Base-by-base conservation (phyloP, 2,329 filamentous ascomycete species). In the Trichothecium roseum region DNA sequence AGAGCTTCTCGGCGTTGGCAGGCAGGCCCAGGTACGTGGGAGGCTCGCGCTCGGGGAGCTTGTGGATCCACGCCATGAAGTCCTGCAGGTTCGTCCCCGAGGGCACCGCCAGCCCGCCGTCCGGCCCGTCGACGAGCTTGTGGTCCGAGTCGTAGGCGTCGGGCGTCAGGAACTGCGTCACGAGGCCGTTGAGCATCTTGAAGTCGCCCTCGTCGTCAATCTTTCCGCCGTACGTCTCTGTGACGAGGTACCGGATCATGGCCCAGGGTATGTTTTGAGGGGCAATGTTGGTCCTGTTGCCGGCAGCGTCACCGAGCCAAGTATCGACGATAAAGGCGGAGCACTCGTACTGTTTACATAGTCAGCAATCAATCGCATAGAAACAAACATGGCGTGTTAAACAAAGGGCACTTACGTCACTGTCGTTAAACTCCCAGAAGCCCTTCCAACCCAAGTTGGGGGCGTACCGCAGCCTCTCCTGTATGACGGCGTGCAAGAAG, bases 381-480 rank as follows among this genome's bases (percentile, higher is more conserved):
- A 20, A n/a, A 35, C n/a, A 34, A 32, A 13, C 13, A 15, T 8
- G 32, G n/a, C n/a, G n/a, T n/a, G 20, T 6, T 24, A 24, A 10
- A 24, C 20, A 24, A 6, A 6, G 10, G 20, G 20, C 20, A 79
- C 84, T 83, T 75, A 93, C 85, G 62, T 98, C 91, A 48, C 88
- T 94, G 60, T 98, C 93, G 55, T 98, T 98, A 60, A 98, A 98
- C 61, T 98, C 93, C 91, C 93, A 98, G 71, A 95, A 94, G 36
- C 87, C 86, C 66, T 94, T 95, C 91, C 91, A 98, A 41, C 91
- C 91, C 37, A 98, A 68, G 38, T 74, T 89, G 1, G 91, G 93
- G 17, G 89, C 88, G 56, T 98, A 98, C 42, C 91, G 82, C 42
- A 98, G 68, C 48, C 93, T 74, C 59, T 98, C 91, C 58, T 98